A percentile compares a stretch with the other conserved stretches of the same genome.
phyloP scores from a whole-genome alignment of 305 asterid genomes.

The Coffea humblotiana region DNA sequence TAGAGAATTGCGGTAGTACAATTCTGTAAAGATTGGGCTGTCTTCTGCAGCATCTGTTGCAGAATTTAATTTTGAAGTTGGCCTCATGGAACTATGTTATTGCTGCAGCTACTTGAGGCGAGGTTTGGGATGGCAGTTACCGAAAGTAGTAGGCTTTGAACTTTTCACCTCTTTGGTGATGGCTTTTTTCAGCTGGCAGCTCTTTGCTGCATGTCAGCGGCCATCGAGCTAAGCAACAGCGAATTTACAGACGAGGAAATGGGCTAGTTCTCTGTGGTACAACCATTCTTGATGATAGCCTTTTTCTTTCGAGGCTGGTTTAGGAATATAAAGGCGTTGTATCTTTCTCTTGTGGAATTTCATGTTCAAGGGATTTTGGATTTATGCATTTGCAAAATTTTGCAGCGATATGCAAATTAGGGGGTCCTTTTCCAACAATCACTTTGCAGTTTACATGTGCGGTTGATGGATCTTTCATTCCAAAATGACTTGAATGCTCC shows the following conservation, averaged over 20 bases:
- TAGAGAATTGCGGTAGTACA: neutral
- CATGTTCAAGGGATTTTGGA: conserved; percentile 9
- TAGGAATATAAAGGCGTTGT: neutral
- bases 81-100: neutral
- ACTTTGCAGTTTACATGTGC: neutral
- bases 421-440: neutral
- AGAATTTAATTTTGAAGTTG: neutral
- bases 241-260: neutral
- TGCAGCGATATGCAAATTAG: neutral
- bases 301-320: neutral
- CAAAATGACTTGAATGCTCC: no score
- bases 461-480: neutral
- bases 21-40: neutral
- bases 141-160: conserved; percentile 86
- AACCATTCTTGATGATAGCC: neutral
- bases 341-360: neutral
- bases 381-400: neutral
- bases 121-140: conserved; percentile 91
- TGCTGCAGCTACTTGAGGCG: conserved; percentile 75
- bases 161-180: conserved; percentile 75
- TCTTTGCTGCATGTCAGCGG: conserved; percentile 83
- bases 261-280: neutral
- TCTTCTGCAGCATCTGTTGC: neutral
- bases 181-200: conserved; percentile 98
- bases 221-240: conserved; percentile 49